Evolutionary conservation across 2,329 filamentous ascomycete genomes (phyloP).

Genomic region (Thielaviopsis ethacetica): DNA sequence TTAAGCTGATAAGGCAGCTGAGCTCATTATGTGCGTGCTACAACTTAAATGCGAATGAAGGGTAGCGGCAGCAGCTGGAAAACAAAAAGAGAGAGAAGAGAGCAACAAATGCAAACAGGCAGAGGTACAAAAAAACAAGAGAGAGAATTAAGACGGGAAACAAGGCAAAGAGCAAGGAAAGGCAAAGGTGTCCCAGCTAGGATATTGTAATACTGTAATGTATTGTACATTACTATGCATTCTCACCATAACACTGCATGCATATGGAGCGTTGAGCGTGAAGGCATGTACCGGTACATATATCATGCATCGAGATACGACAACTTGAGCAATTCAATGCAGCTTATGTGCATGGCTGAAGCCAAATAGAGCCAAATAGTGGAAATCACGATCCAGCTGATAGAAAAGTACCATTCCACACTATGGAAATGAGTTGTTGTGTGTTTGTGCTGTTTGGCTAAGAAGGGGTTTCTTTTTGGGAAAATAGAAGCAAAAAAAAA

Average conservation of each 20-base stretch:
- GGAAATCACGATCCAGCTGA: no score
- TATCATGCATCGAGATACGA: not conserved
- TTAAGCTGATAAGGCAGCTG: not conserved
- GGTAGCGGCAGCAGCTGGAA: not conserved
- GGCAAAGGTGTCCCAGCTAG: no score
- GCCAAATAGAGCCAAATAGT: no score
- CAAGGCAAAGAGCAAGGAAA: not conserved
- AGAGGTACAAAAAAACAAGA: not conserved
- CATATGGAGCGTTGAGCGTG: not conserved
- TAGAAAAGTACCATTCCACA: no score
- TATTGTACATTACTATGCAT: no score
- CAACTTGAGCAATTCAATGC: not conserved
- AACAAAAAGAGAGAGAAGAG: no score
- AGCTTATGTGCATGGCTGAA: not conserved
- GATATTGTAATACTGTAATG: no score
- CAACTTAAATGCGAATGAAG: not conserved
- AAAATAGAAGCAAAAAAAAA: no score
- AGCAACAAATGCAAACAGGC: no score
- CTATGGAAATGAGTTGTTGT: no score
- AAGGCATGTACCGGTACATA: not conserved
- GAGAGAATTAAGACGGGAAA: not conserved
- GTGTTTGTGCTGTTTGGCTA: no score
- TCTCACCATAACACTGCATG: not conserved
- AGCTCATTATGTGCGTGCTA: not conserved
- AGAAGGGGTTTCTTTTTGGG: no score